phyloP scores from a whole-genome alignment of 2,329 filamentous ascomycete genomes.

The Apiospora kogelbergensis region DNA sequence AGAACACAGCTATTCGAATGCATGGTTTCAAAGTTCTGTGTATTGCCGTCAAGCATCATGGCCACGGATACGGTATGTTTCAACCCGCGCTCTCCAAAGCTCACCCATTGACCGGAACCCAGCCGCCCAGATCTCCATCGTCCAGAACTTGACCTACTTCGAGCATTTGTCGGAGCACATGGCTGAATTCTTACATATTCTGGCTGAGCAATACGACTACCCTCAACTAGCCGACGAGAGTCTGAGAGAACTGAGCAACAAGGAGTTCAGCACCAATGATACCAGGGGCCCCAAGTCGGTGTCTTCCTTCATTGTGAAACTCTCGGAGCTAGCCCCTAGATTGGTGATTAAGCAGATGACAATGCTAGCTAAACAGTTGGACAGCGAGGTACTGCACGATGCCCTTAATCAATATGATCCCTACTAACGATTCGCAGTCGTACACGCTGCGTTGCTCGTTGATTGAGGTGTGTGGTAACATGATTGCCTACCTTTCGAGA shows the following conservation, averaged over 20 bases:
- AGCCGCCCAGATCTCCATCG: slow-evolving; percentile 96
- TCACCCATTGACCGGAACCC: slow-evolving; percentile 26
- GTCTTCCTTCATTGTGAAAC: slow-evolving; percentile 86
- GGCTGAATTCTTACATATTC: slow-evolving; percentile 95
- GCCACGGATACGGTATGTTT: slow-evolving; percentile 82
- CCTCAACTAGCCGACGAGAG: slow-evolving; percentile 93
- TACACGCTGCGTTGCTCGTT: slow-evolving; percentile 91
- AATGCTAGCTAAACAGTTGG: slow-evolving; percentile 87
- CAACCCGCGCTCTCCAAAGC: background rate
- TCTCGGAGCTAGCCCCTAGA: slow-evolving; percentile 88
- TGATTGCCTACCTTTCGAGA: slow-evolving; percentile 86
- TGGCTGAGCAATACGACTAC: slow-evolving; percentile 97
- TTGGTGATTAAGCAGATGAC: slow-evolving; percentile 98
- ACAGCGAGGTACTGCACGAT: slow-evolving; percentile 70
- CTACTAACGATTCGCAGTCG: slow-evolving; percentile 50
- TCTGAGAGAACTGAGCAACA: slow-evolving; percentile 89
- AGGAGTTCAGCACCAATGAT: slow-evolving; percentile 97
- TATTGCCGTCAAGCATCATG: slow-evolving; percentile 95
- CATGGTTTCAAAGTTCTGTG: slow-evolving; percentile 97
- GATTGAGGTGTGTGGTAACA: slow-evolving; percentile 95
- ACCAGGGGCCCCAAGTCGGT: slow-evolving; percentile 94
- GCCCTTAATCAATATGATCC: background rate
- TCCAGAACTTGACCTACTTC: slow-evolving; percentile 97
- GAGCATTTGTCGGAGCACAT: slow-evolving; percentile 98
- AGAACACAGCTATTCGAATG: slow-evolving; percentile 87